A percentile compares a stretch with the other conserved stretches of the same genome.
phyloP scores from a whole-genome alignment of 768 basidiomycete genomes.

The Hypsizygus marmoreus region DNA sequence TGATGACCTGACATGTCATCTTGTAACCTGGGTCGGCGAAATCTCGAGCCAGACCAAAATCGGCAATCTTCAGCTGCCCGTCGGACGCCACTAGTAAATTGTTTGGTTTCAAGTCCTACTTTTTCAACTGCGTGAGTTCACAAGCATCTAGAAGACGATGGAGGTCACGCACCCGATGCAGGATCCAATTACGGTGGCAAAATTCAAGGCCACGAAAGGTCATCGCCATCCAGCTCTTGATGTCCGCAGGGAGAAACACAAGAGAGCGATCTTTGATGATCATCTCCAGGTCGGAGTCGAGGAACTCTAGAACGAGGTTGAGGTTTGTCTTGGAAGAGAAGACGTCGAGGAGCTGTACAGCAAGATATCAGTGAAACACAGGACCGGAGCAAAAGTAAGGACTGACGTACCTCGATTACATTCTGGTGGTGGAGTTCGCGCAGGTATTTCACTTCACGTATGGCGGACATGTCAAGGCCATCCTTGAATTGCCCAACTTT shows the following conservation, averaged over 20 bases:
- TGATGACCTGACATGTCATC: conserved; percentile 99
- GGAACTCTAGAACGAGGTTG: conserved; percentile 95
- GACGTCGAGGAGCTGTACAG: conserved; percentile 83
- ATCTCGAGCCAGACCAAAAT: conserved; percentile 98
- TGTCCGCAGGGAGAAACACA: conserved; percentile 92
- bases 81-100: conserved; percentile 92
- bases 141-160: neutral
- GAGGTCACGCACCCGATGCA: conserved; percentile 74
- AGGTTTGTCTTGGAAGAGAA: conserved; percentile 96
- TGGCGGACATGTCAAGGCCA: conserved; percentile 98
- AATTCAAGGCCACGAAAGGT: conserved; percentile 97
- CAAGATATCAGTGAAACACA: neutral
- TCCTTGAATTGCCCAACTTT: conserved; percentile 97
- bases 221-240: conserved; percentile 99
- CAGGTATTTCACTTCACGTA: conserved; percentile 96
- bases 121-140: conserved; percentile 1
- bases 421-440: conserved; percentile 94
- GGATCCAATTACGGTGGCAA: conserved; percentile 91
- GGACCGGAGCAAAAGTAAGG: neutral
- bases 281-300: conserved; percentile 95
- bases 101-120: conserved; percentile 96
- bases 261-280: conserved; percentile 93
- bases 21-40: conserved; percentile 93
- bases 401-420: conserved; percentile 83
- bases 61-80: conserved; percentile 94